Base-by-base conservation (phyloP, 495 filamentous ascomycete species). In the Podospora australis region DNA sequence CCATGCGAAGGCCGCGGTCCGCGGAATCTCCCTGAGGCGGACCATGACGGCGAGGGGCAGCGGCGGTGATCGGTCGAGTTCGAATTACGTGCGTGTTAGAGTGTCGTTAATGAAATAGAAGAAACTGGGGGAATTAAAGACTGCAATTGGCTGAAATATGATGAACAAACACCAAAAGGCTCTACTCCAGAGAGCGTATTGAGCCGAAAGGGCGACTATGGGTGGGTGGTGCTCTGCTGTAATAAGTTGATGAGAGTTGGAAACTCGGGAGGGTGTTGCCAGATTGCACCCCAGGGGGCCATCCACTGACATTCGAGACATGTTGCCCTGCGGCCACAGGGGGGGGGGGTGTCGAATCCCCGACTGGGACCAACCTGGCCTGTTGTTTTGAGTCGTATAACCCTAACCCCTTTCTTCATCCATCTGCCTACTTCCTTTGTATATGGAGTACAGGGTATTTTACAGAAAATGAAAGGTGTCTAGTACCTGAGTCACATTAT, bases 1-100 rank as follows among this genome's bases (percentile, higher is more conserved):
- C 91, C 92, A 99, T 50, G 94, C 88, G 62, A 99, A 97, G 59
- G 90, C 87, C 67, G 91, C 91, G 49, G 92, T 97, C 70, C 92
- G 79, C 60, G 89, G 86, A 62, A 99, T 91, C 71, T 97, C 89
- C 73, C 90, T 80, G 69, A 96, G 74, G 67, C 87, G 83, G 59
- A 95, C 90, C 92, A 99, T 99, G 64, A 60, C 83, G 73, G 34
- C 40, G 49, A 34, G 40, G 22, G 21, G 43, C 47, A 36, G 35
- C 26, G 24, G 20, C 32, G 39, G 46, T 54, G 14, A 32, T 26
- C 14, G 43, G 16, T 29, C 23, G 34, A 53, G 35, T 34, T 39
- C 26, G 39, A 16, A 39, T 21, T 26, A 32, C 3, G 51, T 36
- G 32, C 17, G 20, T 21, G 42, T 40, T 21, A n/a, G 30, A 24